Evolutionary conservation across 352 stramenopile genomes (phyloP), one percentile per base, ranked within the genome.

Genomic region (Pilasporangium apinafurcum): DNA sequence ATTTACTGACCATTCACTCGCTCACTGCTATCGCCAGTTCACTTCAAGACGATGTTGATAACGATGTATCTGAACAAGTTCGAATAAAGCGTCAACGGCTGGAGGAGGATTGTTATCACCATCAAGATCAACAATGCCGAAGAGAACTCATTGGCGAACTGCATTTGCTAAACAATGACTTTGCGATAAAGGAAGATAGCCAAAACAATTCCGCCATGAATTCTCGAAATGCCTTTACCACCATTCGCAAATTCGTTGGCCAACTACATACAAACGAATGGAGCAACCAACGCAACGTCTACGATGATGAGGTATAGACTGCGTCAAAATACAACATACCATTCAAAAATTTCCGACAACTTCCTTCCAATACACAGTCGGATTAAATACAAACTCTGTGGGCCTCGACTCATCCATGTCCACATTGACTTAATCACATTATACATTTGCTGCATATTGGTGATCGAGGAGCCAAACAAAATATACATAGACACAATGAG

Each of bases 301-400:
- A 91, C 51, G 79, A 91, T 26, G 79, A 91, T 43, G 79, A 91
- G 61, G 68, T 88, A 7, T 91, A 74, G 55, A 27, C 5, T 29
- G 25, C 47, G 20, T 8, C 45, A 6, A 26, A 37, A 47, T 39
- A 16, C 29, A 26, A 13, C 24, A 40, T 14, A 26, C 28, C 10
- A 12, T 41, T 32, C 26, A 10, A 13, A 12, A 43, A 36, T 41
- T 21, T 39, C 13, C 3, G 17, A 8, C 17, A 17, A 13, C 34
- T 26, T 20, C 34, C 13, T 39, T 21, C 16, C 31, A 39, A 39
- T 21, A 39, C 25, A n/a, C n/a, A n/a, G n/a, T n/a, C n/a, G n/a
- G n/a, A n/a, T n/a, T n/a, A n/a, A n/a, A n/a, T n/a, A n/a, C n/a
- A n/a, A n/a, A n/a, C n/a, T n/a, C n/a, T n/a, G n/a, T n/a, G n/a